Evolutionary conservation across 169 alveolate species (phyloP).

Genomic region (Plasmodium relictum): DNA sequence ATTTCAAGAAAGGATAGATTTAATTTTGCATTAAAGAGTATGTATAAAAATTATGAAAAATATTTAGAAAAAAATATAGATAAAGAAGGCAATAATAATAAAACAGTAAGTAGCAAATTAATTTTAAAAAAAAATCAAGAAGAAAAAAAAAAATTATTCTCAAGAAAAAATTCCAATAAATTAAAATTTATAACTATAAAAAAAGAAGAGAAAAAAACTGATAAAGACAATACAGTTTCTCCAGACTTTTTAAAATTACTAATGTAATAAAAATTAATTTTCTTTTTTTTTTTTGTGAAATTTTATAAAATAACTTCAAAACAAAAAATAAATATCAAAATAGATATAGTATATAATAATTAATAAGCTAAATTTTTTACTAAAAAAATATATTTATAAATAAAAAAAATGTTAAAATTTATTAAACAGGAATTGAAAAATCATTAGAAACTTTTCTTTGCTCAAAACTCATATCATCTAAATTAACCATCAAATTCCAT

Average conservation of each 20-base stretch:
- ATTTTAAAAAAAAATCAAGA: background rate
- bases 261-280: background rate
- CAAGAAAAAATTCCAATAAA: background rate
- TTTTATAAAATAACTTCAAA: background rate
- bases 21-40: slow-evolving; percentile 26
- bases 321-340: slow-evolving; percentile 1
- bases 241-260: slow-evolving; percentile 17
- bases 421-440: slow-evolving; percentile 30
- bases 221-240: slow-evolving; percentile 26
- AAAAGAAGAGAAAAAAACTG: background rate
- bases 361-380: too few relatives aligned
- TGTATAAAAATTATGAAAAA: slow-evolving; percentile 61
- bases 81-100: background rate
- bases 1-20: slow-evolving; percentile 55
- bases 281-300: background rate
- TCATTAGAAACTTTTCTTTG: slow-evolving; percentile 64
- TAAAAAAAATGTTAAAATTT: background rate
- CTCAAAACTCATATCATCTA: slow-evolving; percentile 63
- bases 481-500: slow-evolving; percentile 65
- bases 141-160: background rate
- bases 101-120: background rate
- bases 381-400: background rate
- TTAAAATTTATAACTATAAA: slow-evolving; percentile 6
- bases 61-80: slow-evolving; percentile 12
- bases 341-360: background rate